Evolutionary conservation across 2,329 filamentous ascomycete genomes (phyloP), one percentile per base, ranked within the genome.

Genomic region (Trichoderma sp.): DNA sequence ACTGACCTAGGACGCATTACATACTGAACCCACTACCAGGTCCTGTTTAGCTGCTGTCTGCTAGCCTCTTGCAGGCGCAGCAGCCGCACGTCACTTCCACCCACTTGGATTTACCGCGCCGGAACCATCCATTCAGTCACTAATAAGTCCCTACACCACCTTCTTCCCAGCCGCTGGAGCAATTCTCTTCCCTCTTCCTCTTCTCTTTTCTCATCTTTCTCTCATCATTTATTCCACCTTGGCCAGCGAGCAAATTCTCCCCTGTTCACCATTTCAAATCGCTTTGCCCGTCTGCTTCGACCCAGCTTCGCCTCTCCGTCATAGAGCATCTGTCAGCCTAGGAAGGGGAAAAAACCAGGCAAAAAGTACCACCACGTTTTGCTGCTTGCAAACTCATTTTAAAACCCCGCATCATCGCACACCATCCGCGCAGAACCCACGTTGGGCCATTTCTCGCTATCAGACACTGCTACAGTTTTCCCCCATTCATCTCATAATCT

Each of bases 391-490:
- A 62, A 70, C 57, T 63, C 43, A 36, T 62, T 72, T 68, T 34
- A 69, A 72, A 72, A 72, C 70, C 70, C 70, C 70, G 70, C 70
- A 72, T 72, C 70, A 61, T 58, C 69, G 43, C 11, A 18, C 58
- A 56, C 30, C 57, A 53, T 72, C 47, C 60, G 21, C 63, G 43
- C 63, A 28, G 34, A 47, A 60, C 56, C 34, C 15, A 71, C 56
- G 5, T 32, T 61, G 28, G 51, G 21, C 30, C 57, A 51, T 66
- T 39, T 53, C 57, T 39, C 69, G 36, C 30, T 32, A 39, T 57
- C 32, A 64, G 34, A 70, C 34, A 64, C 39, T 64, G 32, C 43
- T 57, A 18, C 60, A 43, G 21, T 36, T 43, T 63, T 6, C 5
- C 26, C 28, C 28, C 28, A 21, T 67, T 71, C 36, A 43, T 60